Evolutionary conservation across 2,329 filamentous ascomycete genomes (phyloP).

Genomic region (Leptographium galeiforme): DNA sequence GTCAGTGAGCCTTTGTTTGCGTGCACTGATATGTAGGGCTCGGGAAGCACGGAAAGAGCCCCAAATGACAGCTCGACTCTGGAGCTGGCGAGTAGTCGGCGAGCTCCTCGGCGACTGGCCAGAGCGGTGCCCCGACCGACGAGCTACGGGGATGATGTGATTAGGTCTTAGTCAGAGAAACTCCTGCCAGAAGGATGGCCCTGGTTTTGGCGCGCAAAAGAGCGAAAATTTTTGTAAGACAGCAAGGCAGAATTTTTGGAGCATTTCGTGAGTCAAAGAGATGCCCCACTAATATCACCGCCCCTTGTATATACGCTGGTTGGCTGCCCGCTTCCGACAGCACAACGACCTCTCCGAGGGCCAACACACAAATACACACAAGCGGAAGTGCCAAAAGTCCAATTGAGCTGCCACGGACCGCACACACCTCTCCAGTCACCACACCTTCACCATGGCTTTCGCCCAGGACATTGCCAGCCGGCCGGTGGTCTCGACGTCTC

Average conservation of each 20-base stretch:
- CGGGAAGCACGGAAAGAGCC: too few species aligned
- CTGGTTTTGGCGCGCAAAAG: not conserved
- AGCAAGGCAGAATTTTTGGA: not conserved
- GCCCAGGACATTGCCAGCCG: constrained; percentile 19
- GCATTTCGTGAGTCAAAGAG: not conserved
- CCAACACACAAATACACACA: not conserved
- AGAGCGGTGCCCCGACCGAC: too few species aligned
- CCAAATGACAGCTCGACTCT: not conserved
- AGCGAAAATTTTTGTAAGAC: constrained; percentile 1
- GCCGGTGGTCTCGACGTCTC: constrained; percentile 31
- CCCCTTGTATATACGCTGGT: not conserved
- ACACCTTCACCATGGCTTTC: constrained; percentile 7
- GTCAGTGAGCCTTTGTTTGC: too few species aligned
- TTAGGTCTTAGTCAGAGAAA: constrained; percentile 2
- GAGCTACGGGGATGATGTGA: not conserved
- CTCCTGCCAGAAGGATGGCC: not conserved
- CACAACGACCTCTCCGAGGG: constrained; percentile 1
- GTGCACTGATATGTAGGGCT: too few species aligned
- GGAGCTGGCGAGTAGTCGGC: not conserved
- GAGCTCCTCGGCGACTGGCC: not conserved
- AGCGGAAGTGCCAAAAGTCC: not conserved
- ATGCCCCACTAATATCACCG: not conserved
- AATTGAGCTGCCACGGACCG: not conserved
- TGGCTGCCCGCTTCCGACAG: constrained; percentile 5
- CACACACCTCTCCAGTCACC: not conserved